Base-by-base conservation (phyloP, 2,329 filamentous ascomycete genomes). In the Colletotrichum liaoningense region DNA sequence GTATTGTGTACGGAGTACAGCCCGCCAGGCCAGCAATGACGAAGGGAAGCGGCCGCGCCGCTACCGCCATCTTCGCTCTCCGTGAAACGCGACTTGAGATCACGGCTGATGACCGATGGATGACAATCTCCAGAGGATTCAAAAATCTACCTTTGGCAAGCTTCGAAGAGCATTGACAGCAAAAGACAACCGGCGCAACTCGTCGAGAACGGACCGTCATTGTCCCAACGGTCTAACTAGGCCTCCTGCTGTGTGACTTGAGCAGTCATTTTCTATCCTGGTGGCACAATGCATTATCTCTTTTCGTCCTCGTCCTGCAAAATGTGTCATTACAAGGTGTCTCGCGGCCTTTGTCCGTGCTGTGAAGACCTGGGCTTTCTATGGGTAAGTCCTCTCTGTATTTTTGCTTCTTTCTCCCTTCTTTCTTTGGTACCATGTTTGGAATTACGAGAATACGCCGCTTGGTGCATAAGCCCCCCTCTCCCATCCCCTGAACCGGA, bases 211-310 rank as follows among this genome's bases (percentile, higher is more conserved):
- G 52, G 54, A 22, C 55, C 55, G 42, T 26, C 49, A 24, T 33
- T 11, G 19, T 46, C 66, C 26, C 26, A 35, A 38, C 33, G 24
- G 30, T 63, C 33, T 49, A 8, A n/a, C n/a, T 35, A 22, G 22
- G 35, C 42, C 54, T 52, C 12, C 49, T 49, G 24, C 9, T 35
- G 70, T 70, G 24, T 28, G 33, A 73, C 67, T 19, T 35, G 60
- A 70, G 60, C 55, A 56, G 67, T 73, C 70, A 70, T 56, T 33
- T 57, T 30, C 19, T 22, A 8, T 58, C 42, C 59, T 30, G 30
- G 42, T 30, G 14, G 12, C 35, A 57, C 46, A 24, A 8, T 56
- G 16, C 26, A 57, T 19, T 57, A 14, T 30, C 56, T 55, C 42
- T n/a, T 49, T 49, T 49, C 26, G 52, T 42, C 66, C 58, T 42